A percentile compares a stretch with the other conserved stretches of the same genome.
These are phyloP conservation scores for Candida coleopterorum DNA, from an alignment of 805 yeast genomes.

Conservation along the genomic window DNA sequence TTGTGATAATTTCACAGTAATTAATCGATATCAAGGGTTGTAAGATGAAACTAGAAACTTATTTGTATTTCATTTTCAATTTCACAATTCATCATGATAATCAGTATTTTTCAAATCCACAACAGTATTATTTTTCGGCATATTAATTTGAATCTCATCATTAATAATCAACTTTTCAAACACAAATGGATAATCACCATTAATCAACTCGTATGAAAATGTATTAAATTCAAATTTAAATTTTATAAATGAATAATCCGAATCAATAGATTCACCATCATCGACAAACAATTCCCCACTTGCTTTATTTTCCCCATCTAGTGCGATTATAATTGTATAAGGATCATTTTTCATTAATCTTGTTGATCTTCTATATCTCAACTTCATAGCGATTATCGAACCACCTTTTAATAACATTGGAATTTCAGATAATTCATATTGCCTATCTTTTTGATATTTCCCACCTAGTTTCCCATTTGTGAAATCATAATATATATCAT, in stretches of 20 bases:
- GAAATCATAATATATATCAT: conserved; percentile 53
- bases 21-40: too few species aligned
- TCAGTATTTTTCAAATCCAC: conserved; percentile 10
- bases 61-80: too few species aligned
- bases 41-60: too few species aligned
- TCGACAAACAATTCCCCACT: conserved; percentile 66
- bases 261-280: conserved; percentile 75
- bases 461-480: conserved; percentile 26
- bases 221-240: conserved; percentile 35
- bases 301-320: conserved; percentile 46
- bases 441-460: not conserved
- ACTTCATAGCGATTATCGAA: conserved; percentile 59
- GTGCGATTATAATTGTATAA: conserved; percentile 65
- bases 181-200: conserved; percentile 5
- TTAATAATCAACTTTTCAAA: conserved; percentile 2
- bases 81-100: conserved; percentile 35
- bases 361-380: conserved; percentile 75
- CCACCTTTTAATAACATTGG: conserved; percentile 84
- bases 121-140: conserved; percentile 27
- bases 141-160: conserved; percentile 5
- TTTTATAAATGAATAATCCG: conserved; percentile 44
- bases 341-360: conserved; percentile 76
- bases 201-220: conserved; percentile 16
- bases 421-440: conserved; percentile 48
- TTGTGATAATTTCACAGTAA: too few species aligned